Evolutionary conservation across 805 yeast species (phyloP).

Genomic region (Yamadazyma laniorum): DNA sequence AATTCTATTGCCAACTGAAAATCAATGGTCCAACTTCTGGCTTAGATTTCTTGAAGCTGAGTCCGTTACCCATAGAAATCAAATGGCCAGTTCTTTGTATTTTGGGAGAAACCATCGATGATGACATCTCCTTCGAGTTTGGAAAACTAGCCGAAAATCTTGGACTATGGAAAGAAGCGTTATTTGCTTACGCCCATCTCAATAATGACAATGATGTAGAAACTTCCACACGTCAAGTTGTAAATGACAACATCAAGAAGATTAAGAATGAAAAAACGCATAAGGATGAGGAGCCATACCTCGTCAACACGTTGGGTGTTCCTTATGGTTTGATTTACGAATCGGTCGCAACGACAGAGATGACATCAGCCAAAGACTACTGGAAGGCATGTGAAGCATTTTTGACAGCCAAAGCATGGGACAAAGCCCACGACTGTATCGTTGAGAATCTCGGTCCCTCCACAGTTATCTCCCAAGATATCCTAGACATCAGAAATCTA

Average conservation of each 20-base stretch:
- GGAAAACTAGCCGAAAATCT: constrained; percentile 48
- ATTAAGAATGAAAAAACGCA: constrained; percentile 22
- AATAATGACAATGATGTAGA: constrained; percentile 45
- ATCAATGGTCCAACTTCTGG: constrained; percentile 9
- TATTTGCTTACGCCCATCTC: constrained; percentile 63
- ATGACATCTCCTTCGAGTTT: constrained; percentile 23
- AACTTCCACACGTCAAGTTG: constrained; percentile 35
- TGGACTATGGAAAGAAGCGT: constrained; percentile 56
- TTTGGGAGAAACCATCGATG: constrained; percentile 6
- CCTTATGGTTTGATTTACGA: constrained; percentile 51
- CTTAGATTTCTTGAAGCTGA: constrained; percentile 1
- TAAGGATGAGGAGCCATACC: constrained; percentile 29
- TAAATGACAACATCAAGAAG: constrained; percentile 32
- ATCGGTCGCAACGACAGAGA: constrained; percentile 58
- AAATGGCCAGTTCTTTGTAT: constrained; percentile 48
- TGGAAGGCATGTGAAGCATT: constrained; percentile 61
- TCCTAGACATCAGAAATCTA: constrained; percentile 34
- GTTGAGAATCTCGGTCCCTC: constrained; percentile 67
- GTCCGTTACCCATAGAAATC: constrained; percentile 33
- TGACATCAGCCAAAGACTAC: constrained; percentile 48
- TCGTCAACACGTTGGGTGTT: constrained; percentile 42
- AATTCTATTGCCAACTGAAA: constrained; percentile 13
- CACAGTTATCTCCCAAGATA: constrained; percentile 52
- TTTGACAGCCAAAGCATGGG: constrained; percentile 57
- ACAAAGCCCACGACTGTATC: constrained; percentile 62